Evolutionary conservation across 1,284 basidiomycete species (phyloP).

Genomic region (Papiliotrema fonsecae): DNA sequence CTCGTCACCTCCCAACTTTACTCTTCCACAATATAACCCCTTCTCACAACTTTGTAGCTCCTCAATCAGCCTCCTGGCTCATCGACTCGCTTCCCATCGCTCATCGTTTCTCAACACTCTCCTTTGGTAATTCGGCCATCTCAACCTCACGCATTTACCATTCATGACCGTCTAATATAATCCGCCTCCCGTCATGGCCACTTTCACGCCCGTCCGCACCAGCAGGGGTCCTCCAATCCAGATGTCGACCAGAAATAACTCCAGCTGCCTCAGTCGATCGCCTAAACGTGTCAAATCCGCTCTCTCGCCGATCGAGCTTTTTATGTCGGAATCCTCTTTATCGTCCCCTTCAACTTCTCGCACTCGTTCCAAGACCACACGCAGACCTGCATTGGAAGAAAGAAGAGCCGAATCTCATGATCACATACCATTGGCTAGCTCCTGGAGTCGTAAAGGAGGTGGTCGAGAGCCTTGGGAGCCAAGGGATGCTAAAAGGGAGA

Average conservation of each 20-base stretch:
- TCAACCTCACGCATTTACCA: too few species aligned
- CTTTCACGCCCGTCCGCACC: too few species aligned
- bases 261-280: slow-evolving; percentile 18
- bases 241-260: slow-evolving; percentile 11
- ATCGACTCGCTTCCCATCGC: too few species aligned
- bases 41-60: too few species aligned
- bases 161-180: too few species aligned
- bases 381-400: slow-evolving; percentile 1
- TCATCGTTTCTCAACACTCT: too few species aligned
- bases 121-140: too few species aligned
- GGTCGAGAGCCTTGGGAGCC: slow-evolving; percentile 1
- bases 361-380: background rate
- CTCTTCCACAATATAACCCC: too few species aligned
- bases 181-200: too few species aligned
- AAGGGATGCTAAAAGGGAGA: slow-evolving; percentile 26
- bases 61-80: too few species aligned
- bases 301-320: slow-evolving; percentile 3
- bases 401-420: slow-evolving; percentile 6
- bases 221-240: too few species aligned
- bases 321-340: background rate
- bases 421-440: slow-evolving; percentile 9
- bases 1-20: too few species aligned
- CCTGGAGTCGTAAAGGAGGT: slow-evolving; percentile 5
- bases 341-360: slow-evolving; percentile 1
- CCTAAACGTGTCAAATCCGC: slow-evolving; percentile 34